A percentile compares a stretch with the other conserved stretches of the same genome.
phyloP scores from a whole-genome alignment of 139 green algal species.

The Chlamydomonas sp. region DNA sequence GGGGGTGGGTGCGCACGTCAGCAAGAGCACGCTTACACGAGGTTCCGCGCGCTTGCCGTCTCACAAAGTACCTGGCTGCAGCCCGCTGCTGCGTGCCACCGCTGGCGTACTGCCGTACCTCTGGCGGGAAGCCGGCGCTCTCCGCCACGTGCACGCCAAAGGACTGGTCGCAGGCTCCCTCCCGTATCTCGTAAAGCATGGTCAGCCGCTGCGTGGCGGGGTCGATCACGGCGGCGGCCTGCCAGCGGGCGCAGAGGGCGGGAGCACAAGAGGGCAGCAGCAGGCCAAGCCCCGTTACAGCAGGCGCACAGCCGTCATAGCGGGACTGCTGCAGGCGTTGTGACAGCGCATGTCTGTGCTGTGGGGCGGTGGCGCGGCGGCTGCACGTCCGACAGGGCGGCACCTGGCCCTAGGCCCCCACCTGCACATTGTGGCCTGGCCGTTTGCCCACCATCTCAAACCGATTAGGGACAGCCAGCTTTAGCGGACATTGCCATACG shows the following conservation, averaged over 20 bases:
- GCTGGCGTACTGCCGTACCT: slow-evolving; percentile 53
- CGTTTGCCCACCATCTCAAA: too few species aligned
- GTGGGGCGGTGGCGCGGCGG: too few species aligned
- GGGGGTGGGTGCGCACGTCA: neutral
- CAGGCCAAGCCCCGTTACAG: too few species aligned
- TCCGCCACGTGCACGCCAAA: slow-evolving; percentile 97
- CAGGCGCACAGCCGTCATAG: too few species aligned
- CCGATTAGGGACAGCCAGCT: too few species aligned
- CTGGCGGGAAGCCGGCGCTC: slow-evolving; percentile 87
- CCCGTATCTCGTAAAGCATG: slow-evolving; percentile 92
- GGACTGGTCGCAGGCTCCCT: slow-evolving; percentile 91
- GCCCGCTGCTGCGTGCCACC: too few species aligned
- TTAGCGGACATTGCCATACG: too few species aligned
- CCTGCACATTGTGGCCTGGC: too few species aligned
- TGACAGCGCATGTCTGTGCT: too few species aligned
- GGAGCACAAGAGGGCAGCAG: neutral
- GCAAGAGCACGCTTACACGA: neutral
- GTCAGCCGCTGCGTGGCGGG: slow-evolving; percentile 75
- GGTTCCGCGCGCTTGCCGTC: neutral
- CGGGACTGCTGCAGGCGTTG: too few species aligned
- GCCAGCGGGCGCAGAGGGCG: neutral
- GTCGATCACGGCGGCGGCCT: slow-evolving; percentile 44
- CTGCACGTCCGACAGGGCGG: too few species aligned
- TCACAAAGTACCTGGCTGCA: neutral
- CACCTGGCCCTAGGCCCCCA: too few species aligned